Conservation (phyloP, 805 yeast genomes). For the Metschnikowia vanudenii region DNA sequence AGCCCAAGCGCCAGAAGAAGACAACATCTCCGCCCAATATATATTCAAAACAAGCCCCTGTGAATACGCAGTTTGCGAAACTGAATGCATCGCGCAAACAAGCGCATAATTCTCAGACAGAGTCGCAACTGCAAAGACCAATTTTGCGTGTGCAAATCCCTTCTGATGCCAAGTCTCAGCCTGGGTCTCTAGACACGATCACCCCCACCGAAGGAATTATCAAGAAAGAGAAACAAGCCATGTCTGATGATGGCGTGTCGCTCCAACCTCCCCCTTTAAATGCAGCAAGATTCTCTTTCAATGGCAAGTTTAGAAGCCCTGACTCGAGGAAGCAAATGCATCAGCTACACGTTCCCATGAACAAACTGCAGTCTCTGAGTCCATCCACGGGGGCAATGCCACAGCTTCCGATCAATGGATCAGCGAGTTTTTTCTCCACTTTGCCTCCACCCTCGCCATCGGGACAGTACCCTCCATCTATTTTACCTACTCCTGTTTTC, state of each 20-base stretch:
- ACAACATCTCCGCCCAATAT: conserved; percentile 14
- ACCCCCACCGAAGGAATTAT: conserved; percentile 40
- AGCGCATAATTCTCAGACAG: conserved; percentile 8
- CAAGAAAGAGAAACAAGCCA: conserved; percentile 8
- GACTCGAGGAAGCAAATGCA: conserved; percentile 14
- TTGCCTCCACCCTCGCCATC: conserved; percentile 32
- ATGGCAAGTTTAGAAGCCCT: conserved; percentile 20
- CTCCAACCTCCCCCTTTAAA: conserved; percentile 12
- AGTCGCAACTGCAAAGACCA: conserved; percentile 43
- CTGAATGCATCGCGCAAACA: conserved; percentile 3
- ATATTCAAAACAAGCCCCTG: conserved; percentile 15
- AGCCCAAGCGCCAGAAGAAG: conserved; percentile 30
- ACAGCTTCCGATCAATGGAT: conserved; percentile 27
- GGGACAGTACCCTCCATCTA: conserved; percentile 21
- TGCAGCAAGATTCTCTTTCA: conserved; percentile 13
- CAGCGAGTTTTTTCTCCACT: conserved; percentile 21
- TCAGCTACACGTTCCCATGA: conserved; percentile 35
- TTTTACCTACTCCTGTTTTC: conserved; percentile 34
- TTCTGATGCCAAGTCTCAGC: conserved; percentile 34
- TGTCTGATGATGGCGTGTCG: conserved; percentile 5
- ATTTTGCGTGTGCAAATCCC: conserved; percentile 68
- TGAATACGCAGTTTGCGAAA: conserved; percentile 13
- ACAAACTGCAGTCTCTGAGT: conserved; percentile 41
- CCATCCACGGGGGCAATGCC: conserved; percentile 43
- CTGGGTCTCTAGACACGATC: conserved; percentile 43